Evolutionary conservation across 2,329 filamentous ascomycete genomes (phyloP).

Genomic region (Ceratocystis smalleyi): DNA sequence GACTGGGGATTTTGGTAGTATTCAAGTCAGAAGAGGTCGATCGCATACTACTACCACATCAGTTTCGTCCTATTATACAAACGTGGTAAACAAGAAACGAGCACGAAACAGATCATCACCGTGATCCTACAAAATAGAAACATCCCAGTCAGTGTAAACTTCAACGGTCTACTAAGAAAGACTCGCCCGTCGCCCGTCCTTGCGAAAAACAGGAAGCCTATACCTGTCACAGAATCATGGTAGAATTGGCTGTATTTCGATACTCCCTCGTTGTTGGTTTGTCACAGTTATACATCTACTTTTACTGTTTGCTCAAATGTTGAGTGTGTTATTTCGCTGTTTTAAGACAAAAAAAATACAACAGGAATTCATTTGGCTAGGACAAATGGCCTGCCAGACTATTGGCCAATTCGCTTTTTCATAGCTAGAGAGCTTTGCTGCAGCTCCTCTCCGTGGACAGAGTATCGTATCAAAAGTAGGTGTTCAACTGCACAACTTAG

Average conservation of each 20-base stretch:
- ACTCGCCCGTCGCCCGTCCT: too few relatives aligned
- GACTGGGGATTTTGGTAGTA: too few relatives aligned
- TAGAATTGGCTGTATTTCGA: too few relatives aligned
- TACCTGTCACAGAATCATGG: too few relatives aligned
- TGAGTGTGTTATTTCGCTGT: background rate
- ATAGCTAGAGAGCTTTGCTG: background rate
- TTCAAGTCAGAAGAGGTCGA: background rate
- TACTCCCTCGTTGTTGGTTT: background rate
- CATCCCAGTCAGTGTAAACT: background rate
- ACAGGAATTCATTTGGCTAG: background rate
- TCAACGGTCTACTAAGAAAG: too few relatives aligned
- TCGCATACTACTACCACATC: background rate
- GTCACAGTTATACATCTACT: background rate
- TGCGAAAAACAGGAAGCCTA: too few relatives aligned
- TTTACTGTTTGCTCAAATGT: background rate
- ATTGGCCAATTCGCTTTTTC: background rate
- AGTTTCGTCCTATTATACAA: background rate
- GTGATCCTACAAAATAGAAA: conserved; percentile 2
- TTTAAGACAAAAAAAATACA: background rate
- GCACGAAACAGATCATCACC: background rate
- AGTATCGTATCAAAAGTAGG: background rate
- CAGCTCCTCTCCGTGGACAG: background rate
- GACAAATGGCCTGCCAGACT: background rate
- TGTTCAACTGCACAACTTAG: background rate
- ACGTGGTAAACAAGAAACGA: background rate